These are phyloP conservation scores for Termitomyces sp. DNA, from an alignment of 768 basidiomycete genomes.

Conservation along the genomic window DNA sequence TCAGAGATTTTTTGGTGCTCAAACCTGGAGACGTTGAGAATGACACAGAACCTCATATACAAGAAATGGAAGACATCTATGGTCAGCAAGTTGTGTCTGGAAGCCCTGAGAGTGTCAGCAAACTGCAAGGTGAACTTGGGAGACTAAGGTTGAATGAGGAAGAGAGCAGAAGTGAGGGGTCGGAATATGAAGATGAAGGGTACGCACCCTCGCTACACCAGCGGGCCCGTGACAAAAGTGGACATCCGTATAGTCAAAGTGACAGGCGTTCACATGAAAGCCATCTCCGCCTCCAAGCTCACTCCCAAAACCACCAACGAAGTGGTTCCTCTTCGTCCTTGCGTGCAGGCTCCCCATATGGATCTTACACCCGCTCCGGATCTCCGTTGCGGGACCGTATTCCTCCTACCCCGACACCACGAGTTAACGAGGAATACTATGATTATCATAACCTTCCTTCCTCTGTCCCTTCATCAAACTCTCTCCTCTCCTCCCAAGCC, in stretches of 20 bases:
- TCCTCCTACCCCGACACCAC: constrained; percentile 19
- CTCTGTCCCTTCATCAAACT: constrained; percentile 41
- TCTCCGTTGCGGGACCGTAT: constrained; percentile 30
- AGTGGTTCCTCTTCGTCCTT: constrained; percentile 44
- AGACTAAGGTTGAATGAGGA: constrained; percentile 41
- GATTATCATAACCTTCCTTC: constrained; percentile 18
- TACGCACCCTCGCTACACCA: constrained; percentile 40
- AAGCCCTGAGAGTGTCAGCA: constrained; percentile 19
- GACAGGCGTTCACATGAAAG: constrained; percentile 36
- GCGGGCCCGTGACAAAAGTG: constrained; percentile 26
- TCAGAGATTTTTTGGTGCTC: constrained; percentile 78
- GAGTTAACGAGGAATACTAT: constrained; percentile 21
- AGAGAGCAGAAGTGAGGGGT: constrained; percentile 52
- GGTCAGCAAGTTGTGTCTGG: constrained; percentile 9
- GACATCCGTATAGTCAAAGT: constrained; percentile 32
- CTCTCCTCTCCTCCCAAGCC: constrained; percentile 48
- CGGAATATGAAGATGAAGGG: constrained; percentile 61
- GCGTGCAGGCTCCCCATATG: constrained; percentile 30
- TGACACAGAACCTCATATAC: constrained; percentile 51
- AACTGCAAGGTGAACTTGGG: constrained; percentile 46
- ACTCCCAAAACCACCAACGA: constrained; percentile 46
- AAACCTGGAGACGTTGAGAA: constrained; percentile 84
- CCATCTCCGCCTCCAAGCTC: constrained; percentile 33
- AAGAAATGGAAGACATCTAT: constrained; percentile 54
- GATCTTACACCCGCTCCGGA: constrained; percentile 37